Evolutionary conservation across 129 eudicot species (phyloP).

Genomic region (Pseudognaphalium luteoalbum): DNA sequence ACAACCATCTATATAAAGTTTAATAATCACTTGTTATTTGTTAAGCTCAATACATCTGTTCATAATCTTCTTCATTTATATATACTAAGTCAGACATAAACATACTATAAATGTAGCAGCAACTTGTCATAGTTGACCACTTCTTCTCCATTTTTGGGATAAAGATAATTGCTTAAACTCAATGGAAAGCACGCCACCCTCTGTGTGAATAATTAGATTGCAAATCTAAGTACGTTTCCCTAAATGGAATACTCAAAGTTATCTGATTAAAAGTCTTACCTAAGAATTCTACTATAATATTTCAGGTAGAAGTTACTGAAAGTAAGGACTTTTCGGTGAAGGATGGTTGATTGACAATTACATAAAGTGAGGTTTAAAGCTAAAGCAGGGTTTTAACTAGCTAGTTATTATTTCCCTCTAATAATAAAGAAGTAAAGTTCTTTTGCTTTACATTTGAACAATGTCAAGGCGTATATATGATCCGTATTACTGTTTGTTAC

Average conservation of each 20-base stretch:
- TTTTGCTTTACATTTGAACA: neutral
- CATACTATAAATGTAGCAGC: neutral
- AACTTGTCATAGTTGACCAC: conserved; percentile 27
- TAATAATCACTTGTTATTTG: neutral
- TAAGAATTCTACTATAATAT: neutral
- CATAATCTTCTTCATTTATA: conserved; percentile 3
- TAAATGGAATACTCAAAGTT: neutral
- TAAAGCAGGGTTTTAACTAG: neutral
- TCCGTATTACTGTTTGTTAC: too few species aligned
- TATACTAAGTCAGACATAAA: neutral
- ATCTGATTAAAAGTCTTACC: neutral
- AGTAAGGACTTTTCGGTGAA: neutral
- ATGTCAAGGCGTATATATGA: conserved; percentile 3
- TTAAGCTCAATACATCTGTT: conserved; percentile 10
- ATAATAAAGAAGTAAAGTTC: neutral
- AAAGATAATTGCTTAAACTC: conserved; percentile 29
- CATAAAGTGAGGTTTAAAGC: conserved; percentile 13
- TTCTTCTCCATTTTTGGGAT: conserved; percentile 22
- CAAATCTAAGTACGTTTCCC: neutral
- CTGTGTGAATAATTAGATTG: conserved; percentile 4
- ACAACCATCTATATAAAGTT: neutral
- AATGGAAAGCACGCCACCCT: conserved; percentile 17
- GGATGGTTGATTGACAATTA: conserved; percentile 14
- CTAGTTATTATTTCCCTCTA: neutral
- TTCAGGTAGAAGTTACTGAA: neutral